These are phyloP conservation scores for Ogataea haglerorum DNA, from an alignment of 805 yeast genomes.

Conservation along the genomic window DNA sequence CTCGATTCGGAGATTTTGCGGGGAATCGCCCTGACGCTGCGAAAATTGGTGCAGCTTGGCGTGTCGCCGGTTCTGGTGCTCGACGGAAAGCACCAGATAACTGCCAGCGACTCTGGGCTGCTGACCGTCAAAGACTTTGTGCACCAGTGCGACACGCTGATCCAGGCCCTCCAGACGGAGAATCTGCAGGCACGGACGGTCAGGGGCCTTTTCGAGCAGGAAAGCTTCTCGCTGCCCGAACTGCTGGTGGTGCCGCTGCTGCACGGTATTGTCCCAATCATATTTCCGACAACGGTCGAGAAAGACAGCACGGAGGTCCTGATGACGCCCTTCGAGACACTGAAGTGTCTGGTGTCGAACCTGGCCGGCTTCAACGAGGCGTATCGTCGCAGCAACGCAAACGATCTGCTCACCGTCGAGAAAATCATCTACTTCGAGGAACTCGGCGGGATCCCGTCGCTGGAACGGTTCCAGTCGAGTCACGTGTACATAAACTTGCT, in stretches of 20 bases:
- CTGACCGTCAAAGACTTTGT: conserved; percentile 18
- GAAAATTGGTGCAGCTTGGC: conserved; percentile 58
- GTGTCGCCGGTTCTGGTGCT: conserved; percentile 68
- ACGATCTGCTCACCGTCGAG: conserved; percentile 56
- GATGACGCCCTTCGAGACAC: conserved; percentile 38
- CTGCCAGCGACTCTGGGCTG: conserved; percentile 1
- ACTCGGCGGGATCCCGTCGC: conserved; percentile 87
- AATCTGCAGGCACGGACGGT: conserved; percentile 30
- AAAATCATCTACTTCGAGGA: conserved; percentile 78
- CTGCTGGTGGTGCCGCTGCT: conserved; percentile 40
- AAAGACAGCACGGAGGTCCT: conserved; percentile 31
- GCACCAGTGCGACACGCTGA: conserved; percentile 23
- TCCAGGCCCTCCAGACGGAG: conserved; percentile 19
- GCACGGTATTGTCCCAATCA: conserved; percentile 51
- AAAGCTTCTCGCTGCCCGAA: conserved; percentile 33
- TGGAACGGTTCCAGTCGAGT: conserved; percentile 73
- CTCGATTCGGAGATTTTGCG: conserved; percentile 34
- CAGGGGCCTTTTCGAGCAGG: conserved; percentile 37
- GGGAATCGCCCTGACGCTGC: conserved; percentile 55
- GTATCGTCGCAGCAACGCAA: conserved; percentile 17
- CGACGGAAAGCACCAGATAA: conserved; percentile 36
- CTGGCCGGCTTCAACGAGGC: conserved; percentile 27
- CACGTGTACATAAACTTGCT: conserved; percentile 84
- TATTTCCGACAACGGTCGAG: conserved; percentile 55
- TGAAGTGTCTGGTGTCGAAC: conserved; percentile 37